phyloP scores from a whole-genome alignment of 257 asterid genomes.

The Scutellaria baicalensis region DNA sequence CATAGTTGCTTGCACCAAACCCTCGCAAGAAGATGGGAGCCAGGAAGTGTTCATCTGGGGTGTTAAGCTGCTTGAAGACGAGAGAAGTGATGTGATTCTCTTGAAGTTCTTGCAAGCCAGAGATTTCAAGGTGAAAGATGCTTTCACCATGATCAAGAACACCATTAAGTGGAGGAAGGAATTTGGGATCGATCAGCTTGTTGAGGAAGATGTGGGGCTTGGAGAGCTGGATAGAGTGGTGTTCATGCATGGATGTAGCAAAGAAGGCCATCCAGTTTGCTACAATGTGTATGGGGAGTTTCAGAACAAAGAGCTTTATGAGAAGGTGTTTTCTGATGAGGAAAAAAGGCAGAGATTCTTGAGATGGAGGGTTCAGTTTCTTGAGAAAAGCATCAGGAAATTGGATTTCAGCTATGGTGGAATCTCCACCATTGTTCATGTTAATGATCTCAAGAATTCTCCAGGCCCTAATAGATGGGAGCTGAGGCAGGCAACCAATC shows the following conservation, averaged over 20 bases:
- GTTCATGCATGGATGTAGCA: constrained; percentile 27
- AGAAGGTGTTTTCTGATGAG: constrained; percentile 18
- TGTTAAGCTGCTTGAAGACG: constrained; percentile 27
- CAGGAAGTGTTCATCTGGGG: constrained; percentile 25
- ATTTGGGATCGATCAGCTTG: constrained; percentile 15
- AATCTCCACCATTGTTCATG: constrained; percentile 20
- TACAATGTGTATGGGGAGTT: constrained; percentile 36
- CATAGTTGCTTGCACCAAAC: no score
- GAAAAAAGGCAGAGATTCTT: constrained; percentile 24
- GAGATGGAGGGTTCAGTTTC: constrained; percentile 26
- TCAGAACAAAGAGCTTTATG: constrained; percentile 15
- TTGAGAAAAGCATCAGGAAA: constrained; percentile 25
- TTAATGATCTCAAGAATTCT: constrained; percentile 27
- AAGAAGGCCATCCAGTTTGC: constrained; percentile 31
- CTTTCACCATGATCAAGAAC: constrained; percentile 23
- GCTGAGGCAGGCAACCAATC: constrained; percentile 18
- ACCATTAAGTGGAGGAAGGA: constrained; percentile 25
- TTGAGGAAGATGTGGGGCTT: constrained; percentile 2
- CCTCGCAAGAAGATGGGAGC: no score
- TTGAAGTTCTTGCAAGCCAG: constrained; percentile 33
- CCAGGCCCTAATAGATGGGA: constrained; percentile 29
- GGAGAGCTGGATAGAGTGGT: constrained; percentile 16
- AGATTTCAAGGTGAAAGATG: constrained; percentile 23
- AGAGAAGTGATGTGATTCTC: constrained; percentile 15
- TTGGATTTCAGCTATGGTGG: constrained; percentile 29